These are phyloP conservation scores for Mucor lusitanicus DNA, from an alignment of 371 early-diverging fungal species.

Conservation along the genomic window DNA sequence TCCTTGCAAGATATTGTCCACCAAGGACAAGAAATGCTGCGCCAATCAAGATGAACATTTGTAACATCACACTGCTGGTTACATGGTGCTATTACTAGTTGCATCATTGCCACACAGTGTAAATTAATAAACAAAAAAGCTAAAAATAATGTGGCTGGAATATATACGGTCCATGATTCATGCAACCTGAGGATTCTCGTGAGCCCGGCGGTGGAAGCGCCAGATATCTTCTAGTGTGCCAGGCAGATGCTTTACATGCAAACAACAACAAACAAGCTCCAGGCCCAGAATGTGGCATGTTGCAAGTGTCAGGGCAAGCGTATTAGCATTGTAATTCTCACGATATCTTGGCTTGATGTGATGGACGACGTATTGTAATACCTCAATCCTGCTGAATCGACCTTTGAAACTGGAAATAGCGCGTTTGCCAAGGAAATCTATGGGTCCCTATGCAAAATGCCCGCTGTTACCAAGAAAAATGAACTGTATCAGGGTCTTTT, in stretches of 20 bases:
- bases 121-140: neutral
- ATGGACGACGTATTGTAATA: neutral
- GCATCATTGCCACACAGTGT: neutral
- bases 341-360: neutral
- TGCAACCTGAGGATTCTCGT: neutral
- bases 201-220: neutral
- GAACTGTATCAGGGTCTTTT: neutral
- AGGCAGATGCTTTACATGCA: no score
- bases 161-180: neutral
- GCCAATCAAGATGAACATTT: neutral
- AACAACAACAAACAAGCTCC: neutral
- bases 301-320: neutral
- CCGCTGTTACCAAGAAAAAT: neutral
- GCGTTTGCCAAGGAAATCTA: neutral
- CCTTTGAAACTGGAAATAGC: neutral
- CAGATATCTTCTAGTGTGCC: neutral
- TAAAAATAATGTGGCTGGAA: constrained; percentile 4
- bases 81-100: neutral
- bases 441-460: neutral
- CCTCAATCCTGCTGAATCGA: neutral
- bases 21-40: neutral
- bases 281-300: neutral
- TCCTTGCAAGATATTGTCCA: neutral
- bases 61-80: neutral
- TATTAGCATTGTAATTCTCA: neutral